phyloP scores from a whole-genome alignment of 1,284 basidiomycete species.

The Microbotryum scabiosae region DNA sequence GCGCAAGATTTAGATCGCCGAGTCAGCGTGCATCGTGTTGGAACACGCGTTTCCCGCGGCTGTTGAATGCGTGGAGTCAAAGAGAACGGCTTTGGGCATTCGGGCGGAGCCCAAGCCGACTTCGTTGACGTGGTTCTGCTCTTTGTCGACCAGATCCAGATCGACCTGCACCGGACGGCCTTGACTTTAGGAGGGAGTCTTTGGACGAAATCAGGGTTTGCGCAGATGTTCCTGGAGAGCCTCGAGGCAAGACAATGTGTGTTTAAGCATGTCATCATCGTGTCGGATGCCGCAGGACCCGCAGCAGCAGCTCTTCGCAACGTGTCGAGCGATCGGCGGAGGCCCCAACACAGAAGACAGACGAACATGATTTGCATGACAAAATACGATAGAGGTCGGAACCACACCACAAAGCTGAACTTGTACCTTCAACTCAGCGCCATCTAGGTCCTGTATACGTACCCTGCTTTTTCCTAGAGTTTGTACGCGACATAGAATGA shows the following conservation, averaged over 20 bases:
- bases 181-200: conserved; percentile 35
- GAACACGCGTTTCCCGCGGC: conserved; percentile 4
- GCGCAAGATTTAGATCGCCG: conserved; percentile 36
- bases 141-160: conserved; percentile 11
- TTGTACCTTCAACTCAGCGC: no score
- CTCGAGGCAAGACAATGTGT: conserved; percentile 4
- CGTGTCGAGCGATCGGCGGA: no score
- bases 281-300: no score
- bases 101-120: conserved; percentile 20
- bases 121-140: conserved; percentile 29
- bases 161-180: conserved; percentile 20
- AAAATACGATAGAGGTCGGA: no score
- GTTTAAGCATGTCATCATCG: no score
- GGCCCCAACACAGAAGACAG: no score
- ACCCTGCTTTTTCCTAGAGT: no score
- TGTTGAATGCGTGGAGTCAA: conserved; percentile 10
- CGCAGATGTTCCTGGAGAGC: conserved; percentile 20
- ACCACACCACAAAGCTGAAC: no score
- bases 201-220: conserved; percentile 32
- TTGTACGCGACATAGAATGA: conserved; percentile 5
- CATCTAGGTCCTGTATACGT: no score
- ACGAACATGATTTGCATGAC: no score
- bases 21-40: conserved; percentile 33
- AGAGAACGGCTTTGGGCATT: conserved; percentile 3
- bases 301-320: no score